Evolutionary conservation across 2,329 filamentous ascomycete species (phyloP).

Genomic region (Aspergillus fischeri): DNA sequence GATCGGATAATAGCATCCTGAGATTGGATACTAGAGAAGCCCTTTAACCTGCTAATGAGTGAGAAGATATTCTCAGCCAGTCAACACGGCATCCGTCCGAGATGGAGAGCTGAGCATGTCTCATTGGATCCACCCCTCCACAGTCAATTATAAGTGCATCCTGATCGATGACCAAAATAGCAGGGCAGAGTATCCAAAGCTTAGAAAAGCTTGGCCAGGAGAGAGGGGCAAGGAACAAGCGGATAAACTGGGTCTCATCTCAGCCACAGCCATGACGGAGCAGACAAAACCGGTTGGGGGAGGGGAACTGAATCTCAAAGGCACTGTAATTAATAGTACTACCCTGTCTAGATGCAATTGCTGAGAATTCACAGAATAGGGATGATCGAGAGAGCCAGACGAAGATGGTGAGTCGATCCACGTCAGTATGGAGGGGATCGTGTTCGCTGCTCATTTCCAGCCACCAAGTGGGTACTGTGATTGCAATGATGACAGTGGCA

Average conservation of each 20-base stretch:
- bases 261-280: neutral
- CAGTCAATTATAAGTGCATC: neutral
- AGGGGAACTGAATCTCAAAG: too few species aligned
- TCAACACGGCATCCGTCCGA: neutral
- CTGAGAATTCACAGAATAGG: too few species aligned
- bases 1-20: neutral
- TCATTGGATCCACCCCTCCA: neutral
- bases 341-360: too few species aligned
- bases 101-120: neutral
- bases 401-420: neutral
- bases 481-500: neutral
- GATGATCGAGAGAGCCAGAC: neutral
- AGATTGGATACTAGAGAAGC: neutral
- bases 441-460: neutral
- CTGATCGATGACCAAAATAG: neutral
- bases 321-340: too few species aligned
- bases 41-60: neutral
- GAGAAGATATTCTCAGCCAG: neutral
- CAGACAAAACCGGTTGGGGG: neutral
- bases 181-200: slow-evolving; percentile 11
- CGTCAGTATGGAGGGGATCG: neutral
- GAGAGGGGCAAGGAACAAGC: neutral
- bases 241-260: neutral
- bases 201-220: slow-evolving; percentile 19
- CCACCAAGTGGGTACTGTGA: neutral